Conservation (phyloP, 768 basidiomycete species). For the Suillus ampliporus region DNA sequence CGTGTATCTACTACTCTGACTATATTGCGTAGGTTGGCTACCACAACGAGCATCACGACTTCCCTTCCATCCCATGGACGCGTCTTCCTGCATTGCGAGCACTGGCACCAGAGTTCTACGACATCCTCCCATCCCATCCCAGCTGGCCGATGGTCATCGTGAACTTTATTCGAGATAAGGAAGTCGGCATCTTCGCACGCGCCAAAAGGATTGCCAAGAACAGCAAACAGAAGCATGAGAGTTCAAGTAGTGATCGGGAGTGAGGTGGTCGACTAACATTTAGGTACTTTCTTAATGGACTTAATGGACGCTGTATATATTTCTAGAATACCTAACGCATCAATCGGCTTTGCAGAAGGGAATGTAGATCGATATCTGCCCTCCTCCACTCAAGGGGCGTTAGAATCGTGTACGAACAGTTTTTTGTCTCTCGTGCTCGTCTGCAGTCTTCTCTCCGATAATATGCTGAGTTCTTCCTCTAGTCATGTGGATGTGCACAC, state of each 20-base stretch:
- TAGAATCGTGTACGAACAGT: no score
- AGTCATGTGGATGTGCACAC: no score
- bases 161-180: constrained; percentile 90
- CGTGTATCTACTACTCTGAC: constrained; percentile 6
- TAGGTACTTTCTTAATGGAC: constrained; percentile 15
- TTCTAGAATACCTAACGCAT: neutral
- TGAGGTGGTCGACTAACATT: constrained; percentile 12
- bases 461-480: no score
- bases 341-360: neutral
- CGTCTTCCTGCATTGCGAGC: constrained; percentile 81
- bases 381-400: neutral
- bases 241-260: constrained; percentile 19
- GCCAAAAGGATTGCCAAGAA: constrained; percentile 72
- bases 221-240: constrained; percentile 21
- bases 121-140: constrained; percentile 82
- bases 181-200: constrained; percentile 88
- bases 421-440: no score
- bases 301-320: constrained; percentile 19
- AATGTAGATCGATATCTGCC: neutral
- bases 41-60: constrained; percentile 99
- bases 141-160: constrained; percentile 95
- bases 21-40: constrained; percentile 77
- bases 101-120: constrained; percentile 93
- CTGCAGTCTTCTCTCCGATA: no score
- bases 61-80: constrained; percentile 96